phyloP scores from a whole-genome alignment of 179 eudicot genomes.

The Beta macrorhiza region DNA sequence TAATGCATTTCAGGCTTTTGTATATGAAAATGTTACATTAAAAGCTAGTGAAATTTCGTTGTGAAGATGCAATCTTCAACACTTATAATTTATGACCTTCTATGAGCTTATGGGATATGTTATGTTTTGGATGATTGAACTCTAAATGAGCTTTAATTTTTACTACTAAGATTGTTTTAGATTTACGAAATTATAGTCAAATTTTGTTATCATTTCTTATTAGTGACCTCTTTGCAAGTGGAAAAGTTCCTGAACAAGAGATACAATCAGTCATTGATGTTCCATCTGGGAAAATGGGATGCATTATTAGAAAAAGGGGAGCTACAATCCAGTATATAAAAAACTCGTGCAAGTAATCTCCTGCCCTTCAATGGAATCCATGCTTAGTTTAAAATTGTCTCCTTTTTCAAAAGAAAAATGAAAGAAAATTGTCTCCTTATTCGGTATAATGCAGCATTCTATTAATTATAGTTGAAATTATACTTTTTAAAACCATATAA shows the following conservation, averaged over 20 bases:
- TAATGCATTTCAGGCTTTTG: too few species aligned
- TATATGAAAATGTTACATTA: too few species aligned
- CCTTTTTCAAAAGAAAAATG: neutral
- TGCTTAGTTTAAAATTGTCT: neutral
- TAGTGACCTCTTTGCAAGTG: constrained; percentile 18
- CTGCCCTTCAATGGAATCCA: neutral
- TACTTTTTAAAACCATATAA: neutral
- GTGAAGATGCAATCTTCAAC: too few species aligned
- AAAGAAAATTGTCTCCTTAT: too few species aligned
- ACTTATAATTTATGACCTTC: neutral
- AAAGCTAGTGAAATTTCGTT: too few species aligned
- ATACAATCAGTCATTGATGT: constrained; percentile 28
- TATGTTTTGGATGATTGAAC: neutral
- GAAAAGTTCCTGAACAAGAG: constrained; percentile 30
- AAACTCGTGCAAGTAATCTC: constrained; percentile 31
- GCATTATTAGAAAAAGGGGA: constrained; percentile 34
- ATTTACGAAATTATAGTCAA: neutral
- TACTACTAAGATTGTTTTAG: neutral
- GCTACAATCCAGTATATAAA: constrained; percentile 29
- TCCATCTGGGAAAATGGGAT: constrained; percentile 33
- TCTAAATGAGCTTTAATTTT: neutral
- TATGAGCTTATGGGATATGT: neutral
- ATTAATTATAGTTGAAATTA: neutral
- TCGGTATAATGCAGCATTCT: too few species aligned
- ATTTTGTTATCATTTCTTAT: neutral